Conservation (phyloP, 2,329 filamentous ascomycete species). For the Leptographium lundbergii region DNA sequence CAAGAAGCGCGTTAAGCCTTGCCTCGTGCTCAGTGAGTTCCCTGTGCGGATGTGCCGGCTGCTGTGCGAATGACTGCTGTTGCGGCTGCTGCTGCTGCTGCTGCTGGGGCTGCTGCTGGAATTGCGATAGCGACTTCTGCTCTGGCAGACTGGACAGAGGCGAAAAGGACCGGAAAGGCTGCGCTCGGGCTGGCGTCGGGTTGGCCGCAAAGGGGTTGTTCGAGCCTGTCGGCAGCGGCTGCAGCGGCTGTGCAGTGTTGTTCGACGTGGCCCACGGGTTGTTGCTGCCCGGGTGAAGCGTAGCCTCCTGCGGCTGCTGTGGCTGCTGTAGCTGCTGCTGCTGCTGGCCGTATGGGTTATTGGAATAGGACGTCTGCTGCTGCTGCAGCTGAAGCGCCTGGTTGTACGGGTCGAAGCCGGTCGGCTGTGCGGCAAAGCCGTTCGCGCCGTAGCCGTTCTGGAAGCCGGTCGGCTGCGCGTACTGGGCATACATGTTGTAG, state of each 20-base stretch:
- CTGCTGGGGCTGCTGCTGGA: constrained; percentile 26
- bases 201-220: constrained; percentile 86
- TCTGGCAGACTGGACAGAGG: constrained; percentile 67
- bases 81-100: constrained; percentile 40
- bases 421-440: constrained; percentile 55
- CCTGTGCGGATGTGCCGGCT: constrained; percentile 35
- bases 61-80: constrained; percentile 12
- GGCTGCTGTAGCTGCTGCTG: constrained; percentile 34
- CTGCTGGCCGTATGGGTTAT: constrained; percentile 23
- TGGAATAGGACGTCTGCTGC: constrained; percentile 19
- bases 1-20: constrained; percentile 74
- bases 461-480: constrained; percentile 36
- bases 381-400: constrained; percentile 32
- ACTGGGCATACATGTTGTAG: constrained; percentile 44
- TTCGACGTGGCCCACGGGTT: constrained; percentile 76
- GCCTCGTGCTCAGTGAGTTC: constrained; percentile 52
- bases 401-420: constrained; percentile 55
- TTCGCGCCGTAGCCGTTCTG: constrained; percentile 51
- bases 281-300: constrained; percentile 69
- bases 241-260: constrained; percentile 50
- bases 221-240: constrained; percentile 80
- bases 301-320: constrained; percentile 40
- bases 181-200: constrained; percentile 24
- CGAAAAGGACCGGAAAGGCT: constrained; percentile 48
- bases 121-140: constrained; percentile 59